A percentile compares a stretch with the other conserved stretches of the same genome.
These are phyloP conservation scores for Vinca minor DNA, from an alignment of 257 asterid genomes.

Conservation along the genomic window DNA sequence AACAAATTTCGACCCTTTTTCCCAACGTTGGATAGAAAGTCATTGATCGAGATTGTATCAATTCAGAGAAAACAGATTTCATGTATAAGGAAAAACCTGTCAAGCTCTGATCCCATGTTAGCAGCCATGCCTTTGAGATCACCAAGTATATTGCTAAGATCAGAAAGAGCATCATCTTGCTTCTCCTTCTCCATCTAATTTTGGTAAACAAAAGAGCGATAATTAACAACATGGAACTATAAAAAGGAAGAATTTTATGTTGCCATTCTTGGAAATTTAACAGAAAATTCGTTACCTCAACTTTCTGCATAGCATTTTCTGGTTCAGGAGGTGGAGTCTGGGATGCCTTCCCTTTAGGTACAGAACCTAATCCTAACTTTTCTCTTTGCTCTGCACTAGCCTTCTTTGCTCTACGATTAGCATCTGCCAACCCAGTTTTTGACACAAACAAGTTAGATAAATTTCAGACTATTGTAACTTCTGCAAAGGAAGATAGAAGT, in stretches of 20 bases:
- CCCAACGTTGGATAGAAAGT: too few relatives aligned
- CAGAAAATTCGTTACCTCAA: conserved; percentile 45
- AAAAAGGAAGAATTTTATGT: not conserved
- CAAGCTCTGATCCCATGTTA: conserved; percentile 74
- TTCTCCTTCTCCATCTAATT: conserved; percentile 66
- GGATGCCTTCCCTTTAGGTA: conserved; percentile 34
- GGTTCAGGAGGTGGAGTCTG: conserved; percentile 66
- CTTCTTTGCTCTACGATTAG: conserved; percentile 36
- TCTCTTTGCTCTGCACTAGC: conserved; percentile 54
- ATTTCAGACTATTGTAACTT: not conserved
- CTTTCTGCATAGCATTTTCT: conserved; percentile 58
- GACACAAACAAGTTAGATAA: not conserved
- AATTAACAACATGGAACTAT: not conserved
- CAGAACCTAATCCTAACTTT: conserved; percentile 50
- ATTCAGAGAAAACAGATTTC: not conserved
- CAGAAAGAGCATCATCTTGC: conserved; percentile 78
- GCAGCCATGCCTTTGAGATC: conserved; percentile 88
- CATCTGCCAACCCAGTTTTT: conserved; percentile 35
- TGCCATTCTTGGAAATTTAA: not conserved
- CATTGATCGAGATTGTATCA: too few relatives aligned
- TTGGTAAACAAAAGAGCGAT: not conserved
- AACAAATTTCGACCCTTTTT: too few relatives aligned
- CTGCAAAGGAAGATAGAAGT: not conserved
- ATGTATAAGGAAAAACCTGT: conserved; percentile 32
- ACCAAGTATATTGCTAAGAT: conserved; percentile 63